Conservation (phyloP, 2,329 filamentous ascomycete species). For the Aureobasidium leucospermi region DNA sequence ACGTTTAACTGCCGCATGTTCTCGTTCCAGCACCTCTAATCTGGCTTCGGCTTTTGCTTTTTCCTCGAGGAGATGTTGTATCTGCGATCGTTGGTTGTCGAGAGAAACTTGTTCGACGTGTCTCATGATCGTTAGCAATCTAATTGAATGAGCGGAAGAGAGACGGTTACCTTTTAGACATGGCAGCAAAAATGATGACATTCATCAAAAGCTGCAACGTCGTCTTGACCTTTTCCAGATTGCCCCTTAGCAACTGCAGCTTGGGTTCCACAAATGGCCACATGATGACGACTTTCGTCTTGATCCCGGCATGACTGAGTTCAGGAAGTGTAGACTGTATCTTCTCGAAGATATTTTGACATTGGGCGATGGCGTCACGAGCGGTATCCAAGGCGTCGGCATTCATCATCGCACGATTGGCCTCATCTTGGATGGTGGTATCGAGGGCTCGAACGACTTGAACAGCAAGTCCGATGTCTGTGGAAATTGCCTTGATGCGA, state of each 20-base stretch:
- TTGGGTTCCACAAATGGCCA: not conserved
- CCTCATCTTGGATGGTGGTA: not conserved
- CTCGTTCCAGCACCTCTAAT: not conserved
- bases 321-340: not conserved
- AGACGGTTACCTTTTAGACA: not conserved
- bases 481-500: not conserved
- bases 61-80: not conserved
- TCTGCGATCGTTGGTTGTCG: not conserved
- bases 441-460: not conserved
- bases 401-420: not conserved
- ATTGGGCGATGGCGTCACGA: not conserved
- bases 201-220: not conserved
- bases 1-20: not conserved
- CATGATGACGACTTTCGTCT: not conserved
- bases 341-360: not conserved
- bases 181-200: not conserved
- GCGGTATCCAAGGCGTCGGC: not conserved
- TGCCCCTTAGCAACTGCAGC: not conserved
- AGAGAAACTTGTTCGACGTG: not conserved
- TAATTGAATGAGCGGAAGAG: no score
- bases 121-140: not conserved
- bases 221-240: constrained; percentile 6
- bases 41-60: not conserved
- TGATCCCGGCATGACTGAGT: not conserved
- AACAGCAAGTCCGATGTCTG: not conserved